These are phyloP conservation scores for Pseudogymnoascus verrucosus DNA, from an alignment of 2,329 filamentous ascomycete genomes.

Conservation along the genomic window DNA sequence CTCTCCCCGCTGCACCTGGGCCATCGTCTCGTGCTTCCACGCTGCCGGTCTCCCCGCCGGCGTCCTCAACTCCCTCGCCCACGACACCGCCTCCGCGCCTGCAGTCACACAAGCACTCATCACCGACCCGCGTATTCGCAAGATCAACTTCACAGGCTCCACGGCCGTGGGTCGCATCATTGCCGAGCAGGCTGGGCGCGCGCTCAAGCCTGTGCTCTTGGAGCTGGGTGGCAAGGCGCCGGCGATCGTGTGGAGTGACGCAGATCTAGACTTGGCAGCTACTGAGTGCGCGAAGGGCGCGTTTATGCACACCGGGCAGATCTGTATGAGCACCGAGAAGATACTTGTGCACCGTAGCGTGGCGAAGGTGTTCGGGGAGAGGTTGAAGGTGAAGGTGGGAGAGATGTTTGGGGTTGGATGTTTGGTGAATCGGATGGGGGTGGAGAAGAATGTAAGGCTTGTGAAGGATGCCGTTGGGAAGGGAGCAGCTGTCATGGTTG, in stretches of 20 bases:
- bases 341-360: conserved; percentile 51
- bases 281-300: conserved; percentile 59
- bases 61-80: conserved; percentile 64
- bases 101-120: conserved; percentile 61
- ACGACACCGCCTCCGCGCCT: conserved; percentile 57
- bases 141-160: conserved; percentile 81
- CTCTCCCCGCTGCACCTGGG: conserved; percentile 55
- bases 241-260: conserved; percentile 72
- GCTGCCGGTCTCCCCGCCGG: conserved; percentile 72
- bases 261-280: conserved; percentile 65
- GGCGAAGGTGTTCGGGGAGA: conserved; percentile 36
- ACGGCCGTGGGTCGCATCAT: conserved; percentile 68
- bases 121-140: conserved; percentile 58
- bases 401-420: conserved; percentile 38
- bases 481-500: conserved; percentile 48
- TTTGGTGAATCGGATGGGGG: conserved; percentile 60
- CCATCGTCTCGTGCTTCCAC: conserved; percentile 54
- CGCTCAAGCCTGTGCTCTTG: conserved; percentile 71
- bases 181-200: conserved; percentile 58
- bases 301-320: conserved; percentile 68
- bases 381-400: conserved; percentile 29
- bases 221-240: conserved; percentile 79
- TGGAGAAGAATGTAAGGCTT: conserved; percentile 57
- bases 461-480: conserved; percentile 60
- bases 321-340: conserved; percentile 80